Conservation (phyloP, 2,329 filamentous ascomycete species). For the Grosmannia clavigera region DNA sequence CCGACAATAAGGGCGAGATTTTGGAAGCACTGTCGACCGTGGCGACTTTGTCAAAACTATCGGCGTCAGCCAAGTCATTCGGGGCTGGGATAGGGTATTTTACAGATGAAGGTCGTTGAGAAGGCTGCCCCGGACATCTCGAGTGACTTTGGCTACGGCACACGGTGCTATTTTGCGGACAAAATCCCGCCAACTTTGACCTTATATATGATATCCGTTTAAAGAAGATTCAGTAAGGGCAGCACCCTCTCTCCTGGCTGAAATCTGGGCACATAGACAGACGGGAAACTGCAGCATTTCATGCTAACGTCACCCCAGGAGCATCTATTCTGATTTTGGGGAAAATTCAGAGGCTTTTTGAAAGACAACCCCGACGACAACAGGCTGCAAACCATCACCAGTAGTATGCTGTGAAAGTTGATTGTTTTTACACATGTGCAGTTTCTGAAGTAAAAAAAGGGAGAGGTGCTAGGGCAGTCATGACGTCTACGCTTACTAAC, state of each 20-base stretch:
- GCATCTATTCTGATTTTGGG: no score
- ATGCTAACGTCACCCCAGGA: not conserved
- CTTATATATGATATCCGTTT: constrained; percentile 48
- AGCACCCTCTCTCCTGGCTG: not conserved
- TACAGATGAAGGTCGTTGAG: constrained; percentile 80
- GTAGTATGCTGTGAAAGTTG: no score
- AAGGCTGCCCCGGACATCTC: constrained; percentile 75
- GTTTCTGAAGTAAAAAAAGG: no score
- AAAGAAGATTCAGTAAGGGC: constrained; percentile 17
- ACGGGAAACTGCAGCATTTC: not conserved
- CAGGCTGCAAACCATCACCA: no score
- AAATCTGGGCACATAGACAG: not conserved
- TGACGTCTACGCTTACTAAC: no score
- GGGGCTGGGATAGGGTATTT: constrained; percentile 78
- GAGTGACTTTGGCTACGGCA: constrained; percentile 54
- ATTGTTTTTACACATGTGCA: no score
- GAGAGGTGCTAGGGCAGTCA: no score
- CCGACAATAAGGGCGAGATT: constrained; percentile 58
- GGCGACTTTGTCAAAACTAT: constrained; percentile 67
- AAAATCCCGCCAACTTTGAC: constrained; percentile 63
- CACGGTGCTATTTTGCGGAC: constrained; percentile 61
- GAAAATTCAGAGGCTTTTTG: no score
- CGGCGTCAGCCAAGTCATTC: constrained; percentile 75
- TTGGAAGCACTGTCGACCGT: constrained; percentile 73
- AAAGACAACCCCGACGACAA: no score